phyloP scores from a whole-genome alignment of 805 yeast species.

The Cyberlindnera maclurae region DNA sequence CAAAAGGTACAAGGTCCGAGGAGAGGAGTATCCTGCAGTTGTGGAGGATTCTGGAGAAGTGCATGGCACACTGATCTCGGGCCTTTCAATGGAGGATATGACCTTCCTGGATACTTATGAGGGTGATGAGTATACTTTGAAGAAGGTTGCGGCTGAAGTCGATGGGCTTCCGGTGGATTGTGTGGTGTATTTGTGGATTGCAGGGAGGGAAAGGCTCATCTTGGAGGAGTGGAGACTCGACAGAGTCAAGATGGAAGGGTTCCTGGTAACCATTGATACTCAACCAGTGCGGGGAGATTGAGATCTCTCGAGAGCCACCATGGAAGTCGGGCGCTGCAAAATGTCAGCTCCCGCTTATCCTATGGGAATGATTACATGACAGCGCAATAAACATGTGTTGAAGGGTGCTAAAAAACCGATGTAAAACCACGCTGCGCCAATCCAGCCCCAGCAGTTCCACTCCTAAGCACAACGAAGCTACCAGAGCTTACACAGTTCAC shows the following conservation, averaged over 20 bases:
- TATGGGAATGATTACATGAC: too few relatives aligned
- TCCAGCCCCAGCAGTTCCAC: too few relatives aligned
- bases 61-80: constrained; percentile 6
- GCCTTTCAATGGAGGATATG: constrained; percentile 3
- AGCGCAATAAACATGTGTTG: too few relatives aligned
- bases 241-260: constrained; percentile 1
- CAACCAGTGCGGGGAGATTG: too few relatives aligned
- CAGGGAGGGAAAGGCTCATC: background rate
- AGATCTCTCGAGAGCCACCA: too few relatives aligned
- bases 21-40: constrained; percentile 10
- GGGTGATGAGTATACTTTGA: constrained; percentile 8
- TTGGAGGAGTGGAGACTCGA: constrained; percentile 5
- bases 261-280: constrained; percentile 1
- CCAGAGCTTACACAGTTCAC: too few relatives aligned
- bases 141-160: background rate
- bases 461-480: too few relatives aligned
- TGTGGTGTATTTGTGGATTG: constrained; percentile 7
- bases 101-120: constrained; percentile 8
- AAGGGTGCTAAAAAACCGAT: too few relatives aligned
- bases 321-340: too few relatives aligned
- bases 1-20: constrained; percentile 4
- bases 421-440: too few relatives aligned
- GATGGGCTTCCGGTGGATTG: background rate
- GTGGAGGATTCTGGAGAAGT: background rate
- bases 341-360: too few relatives aligned